Evolutionary conservation across 768 basidiomycete genomes (phyloP), one percentile per base, ranked within the genome.

Genomic region (Naganishia randhawae): DNA sequence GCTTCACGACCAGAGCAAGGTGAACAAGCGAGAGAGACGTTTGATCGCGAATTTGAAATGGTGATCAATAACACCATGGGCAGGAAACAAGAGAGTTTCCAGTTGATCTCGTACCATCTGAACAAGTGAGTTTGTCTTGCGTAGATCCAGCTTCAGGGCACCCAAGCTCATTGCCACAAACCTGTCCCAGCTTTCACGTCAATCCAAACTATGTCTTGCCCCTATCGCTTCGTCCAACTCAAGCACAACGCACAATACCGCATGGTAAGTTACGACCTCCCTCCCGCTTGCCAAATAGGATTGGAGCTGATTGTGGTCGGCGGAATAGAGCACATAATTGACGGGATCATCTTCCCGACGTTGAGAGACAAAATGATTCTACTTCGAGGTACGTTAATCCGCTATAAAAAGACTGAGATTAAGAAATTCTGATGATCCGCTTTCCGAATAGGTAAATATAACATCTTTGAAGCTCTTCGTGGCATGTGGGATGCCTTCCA

Each of bases 331-430:
- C 89, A 90, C 72, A 84, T 89, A n/a, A 91, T 96, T 73, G 93
- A 96, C 78, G 86, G 87, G 51, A 87, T 96, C 53, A 84, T 91
- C 68, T 90, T 93, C 80, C 90, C 94, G 53, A 89, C 92, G 73
- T 82, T 97, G 66, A 85, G 94, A 39, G 93, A 96, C 73, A 85
- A 91, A 37, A 89, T 95, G 84, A 96, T 97, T 73, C 83, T 95
- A 19, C 81, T 92, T 37, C 85, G 91, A 82, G 89, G 92, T 88
- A 76, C 62, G 83, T 78, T 22, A 50, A 16, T 8, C 7, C 4
- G 41, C 14, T 16, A 16, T 14, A 19, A 55, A 6, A 8, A 25
- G 7, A 11, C 11, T 54, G 3, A 6, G 33, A 14, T 1, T 45
- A 13, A 3, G 16, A 5, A 27, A 37, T 19, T 3, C 54, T 16